Evolutionary conservation across 768 basidiomycete species (phyloP), one percentile per base, ranked within the genome.

Genomic region (Phaffia australis): DNA sequence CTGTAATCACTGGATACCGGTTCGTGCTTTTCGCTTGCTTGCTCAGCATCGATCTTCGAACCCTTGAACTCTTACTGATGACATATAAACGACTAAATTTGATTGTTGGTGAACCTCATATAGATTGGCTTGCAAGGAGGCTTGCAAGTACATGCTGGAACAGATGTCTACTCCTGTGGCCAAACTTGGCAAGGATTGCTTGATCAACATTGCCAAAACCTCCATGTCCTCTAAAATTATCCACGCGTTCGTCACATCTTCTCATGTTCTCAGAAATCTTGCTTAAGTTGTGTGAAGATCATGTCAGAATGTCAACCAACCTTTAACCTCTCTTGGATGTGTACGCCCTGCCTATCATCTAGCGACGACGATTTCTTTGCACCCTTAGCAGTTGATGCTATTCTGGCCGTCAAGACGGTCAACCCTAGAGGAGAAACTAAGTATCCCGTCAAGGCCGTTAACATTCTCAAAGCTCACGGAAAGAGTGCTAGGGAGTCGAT

Each of bases 171-270:
- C 95, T 51, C 97, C 89, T 77, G 89, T 97, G 35, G 94, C 97
- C 74, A 75, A 83, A 54, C 80, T 99, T n/a, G 94, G 93, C 47
- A 81, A 86, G 71, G 93, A 95, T 42, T 89, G 90, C 30, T 78
- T 99, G 75, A 80, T 98, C 76, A 99, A 95, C 78, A 87, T 89
- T 30, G 95, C 95, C 56, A 98, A 93, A 81, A 99, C 95, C 32
- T 89, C 87, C 70, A 98, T 99, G 95, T 85, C 90, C 72, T 97
- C 93, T 76, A 99, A 99, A 79, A 90, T 99, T 77, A 91, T 99
- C 71, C 88, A 89, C 76, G 87, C 84, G 95, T 97, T 77, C 77
- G 89, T 82, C 47, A 42, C 19, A 19, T 25, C 52, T 49, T 19
- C 30, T 30, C n/a, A 59, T 65, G 18, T 56, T 42, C 25, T 27